phyloP scores from a whole-genome alignment of 148 eudicot genomes.

The Camellia japonica region DNA sequence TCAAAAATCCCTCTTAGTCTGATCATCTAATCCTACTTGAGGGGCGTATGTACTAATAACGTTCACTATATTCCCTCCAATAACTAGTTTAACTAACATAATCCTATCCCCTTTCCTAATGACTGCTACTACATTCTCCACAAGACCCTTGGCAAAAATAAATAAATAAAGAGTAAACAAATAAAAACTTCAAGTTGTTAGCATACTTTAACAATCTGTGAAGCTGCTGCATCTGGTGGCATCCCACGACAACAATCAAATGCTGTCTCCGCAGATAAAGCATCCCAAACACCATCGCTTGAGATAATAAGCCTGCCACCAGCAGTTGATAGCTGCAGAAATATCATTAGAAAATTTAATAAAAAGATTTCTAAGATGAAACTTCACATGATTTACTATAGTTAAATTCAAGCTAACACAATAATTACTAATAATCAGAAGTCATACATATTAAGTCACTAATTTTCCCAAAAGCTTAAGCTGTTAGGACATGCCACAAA shows the following conservation, averaged over 20 bases:
- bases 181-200: not conserved
- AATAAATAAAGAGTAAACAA: not conserved
- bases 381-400: not conserved
- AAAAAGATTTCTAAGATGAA: not conserved
- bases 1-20: no score
- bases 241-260: constrained; percentile 79
- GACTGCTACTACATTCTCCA: no score
- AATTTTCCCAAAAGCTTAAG: no score
- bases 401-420: not conserved
- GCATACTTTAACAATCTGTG: constrained; percentile 82
- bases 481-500: no score
- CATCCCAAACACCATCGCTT: constrained; percentile 99
- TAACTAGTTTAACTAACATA: no score
- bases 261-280: constrained; percentile 77
- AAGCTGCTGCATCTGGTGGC: constrained; percentile 87
- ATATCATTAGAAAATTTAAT: not conserved
- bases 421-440: not conserved
- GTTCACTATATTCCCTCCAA: no score
- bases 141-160: not conserved
- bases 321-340: constrained; percentile 68
- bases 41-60: no score
- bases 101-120: no score
- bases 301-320: constrained; percentile 89
- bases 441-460: not conserved
- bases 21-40: no score